A percentile compares a stretch with the other conserved stretches of the same genome.
Conservation (phyloP, 1,139 yeast genomes). For the Diutina sp. region DNA sequence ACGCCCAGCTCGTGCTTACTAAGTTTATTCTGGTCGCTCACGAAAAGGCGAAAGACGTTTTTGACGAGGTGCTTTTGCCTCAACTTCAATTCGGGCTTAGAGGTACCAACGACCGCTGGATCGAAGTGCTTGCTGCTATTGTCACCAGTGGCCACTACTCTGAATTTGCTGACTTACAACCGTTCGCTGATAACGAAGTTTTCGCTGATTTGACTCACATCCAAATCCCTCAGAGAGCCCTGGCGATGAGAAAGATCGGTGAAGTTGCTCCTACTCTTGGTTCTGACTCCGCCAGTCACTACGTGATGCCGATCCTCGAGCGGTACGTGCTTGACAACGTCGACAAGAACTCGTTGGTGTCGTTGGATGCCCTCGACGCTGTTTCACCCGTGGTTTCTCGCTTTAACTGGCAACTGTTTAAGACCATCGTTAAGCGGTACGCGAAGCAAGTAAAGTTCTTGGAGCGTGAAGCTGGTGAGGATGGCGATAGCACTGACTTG, state of each 20-base stretch:
- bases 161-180: not conserved
- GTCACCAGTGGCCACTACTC: slow-evolving; percentile 16
- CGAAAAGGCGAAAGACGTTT: slow-evolving; percentile 21
- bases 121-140: slow-evolving; percentile 50
- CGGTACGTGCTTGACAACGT: slow-evolving; percentile 48
- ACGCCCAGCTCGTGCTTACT: slow-evolving; percentile 54
- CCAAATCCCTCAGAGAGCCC: slow-evolving; percentile 75
- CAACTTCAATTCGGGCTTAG: slow-evolving; percentile 59
- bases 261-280: slow-evolving; percentile 29
- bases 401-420: slow-evolving; percentile 71
- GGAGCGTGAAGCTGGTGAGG: not conserved
- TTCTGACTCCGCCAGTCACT: slow-evolving; percentile 60
- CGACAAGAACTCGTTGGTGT: slow-evolving; percentile 56
- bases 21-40: slow-evolving; percentile 44
- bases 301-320: slow-evolving; percentile 75
- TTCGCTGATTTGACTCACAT: slow-evolving; percentile 73
- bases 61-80: slow-evolving; percentile 52
- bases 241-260: slow-evolving; percentile 56
- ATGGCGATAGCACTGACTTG: not conserved
- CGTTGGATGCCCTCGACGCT: slow-evolving; percentile 59
- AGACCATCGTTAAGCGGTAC: slow-evolving; percentile 44
- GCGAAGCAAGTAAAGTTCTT: not conserved
- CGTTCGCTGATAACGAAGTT: slow-evolving; percentile 37
- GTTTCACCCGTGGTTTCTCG: slow-evolving; percentile 47
- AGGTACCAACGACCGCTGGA: slow-evolving; percentile 52